Base-by-base conservation (phyloP, 2,329 filamentous ascomycete genomes). In the Alternaria burnsii region DNA sequence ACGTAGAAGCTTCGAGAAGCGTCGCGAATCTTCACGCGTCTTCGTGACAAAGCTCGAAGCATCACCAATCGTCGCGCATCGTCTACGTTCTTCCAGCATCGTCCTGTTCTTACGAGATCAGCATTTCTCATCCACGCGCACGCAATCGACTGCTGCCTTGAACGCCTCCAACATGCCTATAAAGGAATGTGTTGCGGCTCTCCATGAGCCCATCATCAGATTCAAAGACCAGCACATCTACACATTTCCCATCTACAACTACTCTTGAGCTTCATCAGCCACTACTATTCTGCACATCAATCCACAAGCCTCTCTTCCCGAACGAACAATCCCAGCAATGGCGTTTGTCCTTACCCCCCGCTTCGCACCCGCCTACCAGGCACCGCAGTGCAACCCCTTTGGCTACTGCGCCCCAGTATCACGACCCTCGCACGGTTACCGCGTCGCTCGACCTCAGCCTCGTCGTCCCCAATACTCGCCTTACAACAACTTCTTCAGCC, bases 341-440 rank as follows among this genome's bases (percentile, higher is more conserved):
- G 75, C 75, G 18, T 77, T 74, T 57, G 62, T 78, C 60, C 66
- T 78, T 28, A 74, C 71, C 16, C 75, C 75, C 10, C 71, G 68
- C 12, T 73, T 77, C 50, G 68, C 66, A n/a, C 73, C 74, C 26
- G 67, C 71, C 60, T 73, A 75, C 44, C 67, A 72, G 56, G 61
- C 63, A 32, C 67, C 66, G 34, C 71, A 73, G 41, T 74, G 72
- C 62, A 71, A 56, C 48, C 74, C 73, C 20, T 76, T 71, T 51
- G 66, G 68, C 36, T 71, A 62, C 62, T 74, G 68, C 62, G 63
- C 62, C 1, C 70, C 72, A 12, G 47, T 48, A 26, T 64, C 66
- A 41, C 69, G 66, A 50, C 63, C 73, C 5, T 32, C 61, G 12
- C 70, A 71, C 34, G 58, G 62, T 38, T 69, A 67, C 43, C 70